These are phyloP conservation scores for Spathaspora gorwiae DNA, from an alignment of 805 yeast genomes.

Conservation along the genomic window DNA sequence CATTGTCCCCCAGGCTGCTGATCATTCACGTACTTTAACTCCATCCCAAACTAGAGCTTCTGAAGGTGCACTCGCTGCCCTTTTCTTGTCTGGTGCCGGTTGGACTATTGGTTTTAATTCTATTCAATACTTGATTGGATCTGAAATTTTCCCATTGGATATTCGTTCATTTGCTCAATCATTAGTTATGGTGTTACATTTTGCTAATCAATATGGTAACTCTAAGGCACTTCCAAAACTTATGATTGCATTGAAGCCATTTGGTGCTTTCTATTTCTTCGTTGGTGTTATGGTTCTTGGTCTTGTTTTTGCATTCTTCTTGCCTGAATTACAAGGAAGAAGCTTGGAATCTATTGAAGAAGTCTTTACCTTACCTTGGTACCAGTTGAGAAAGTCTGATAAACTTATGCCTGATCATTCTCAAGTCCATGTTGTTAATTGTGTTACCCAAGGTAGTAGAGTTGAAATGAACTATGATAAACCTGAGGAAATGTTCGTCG, in stretches of 20 bases:
- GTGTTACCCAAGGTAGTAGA: constrained; percentile 11
- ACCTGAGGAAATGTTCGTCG: background rate
- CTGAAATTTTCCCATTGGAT: constrained; percentile 50
- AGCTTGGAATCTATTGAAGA: constrained; percentile 47
- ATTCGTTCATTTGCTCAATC: constrained; percentile 46
- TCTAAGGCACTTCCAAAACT: constrained; percentile 48
- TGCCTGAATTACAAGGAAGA: constrained; percentile 46
- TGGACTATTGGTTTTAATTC: constrained; percentile 58
- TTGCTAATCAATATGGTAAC: constrained; percentile 51
- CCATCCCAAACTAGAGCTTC: constrained; percentile 34
- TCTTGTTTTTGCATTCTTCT: constrained; percentile 37
- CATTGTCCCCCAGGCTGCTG: constrained; percentile 40
- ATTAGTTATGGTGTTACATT: constrained; percentile 49
- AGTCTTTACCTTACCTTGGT: constrained; percentile 50
- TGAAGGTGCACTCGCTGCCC: constrained; percentile 44
- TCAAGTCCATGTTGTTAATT: constrained; percentile 27
- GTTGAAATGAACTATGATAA: background rate
- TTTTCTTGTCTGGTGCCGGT: constrained; percentile 46
- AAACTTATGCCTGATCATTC: constrained; percentile 48
- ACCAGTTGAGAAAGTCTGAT: constrained; percentile 46
- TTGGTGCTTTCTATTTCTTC: constrained; percentile 51
- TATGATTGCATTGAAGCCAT: constrained; percentile 39
- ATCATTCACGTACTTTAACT: constrained; percentile 20
- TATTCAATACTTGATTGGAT: constrained; percentile 47
- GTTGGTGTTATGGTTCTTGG: constrained; percentile 38